phyloP scores from a whole-genome alignment of 2,329 filamentous ascomycete species.

The Neophaeococcomyces mojaviensis region DNA sequence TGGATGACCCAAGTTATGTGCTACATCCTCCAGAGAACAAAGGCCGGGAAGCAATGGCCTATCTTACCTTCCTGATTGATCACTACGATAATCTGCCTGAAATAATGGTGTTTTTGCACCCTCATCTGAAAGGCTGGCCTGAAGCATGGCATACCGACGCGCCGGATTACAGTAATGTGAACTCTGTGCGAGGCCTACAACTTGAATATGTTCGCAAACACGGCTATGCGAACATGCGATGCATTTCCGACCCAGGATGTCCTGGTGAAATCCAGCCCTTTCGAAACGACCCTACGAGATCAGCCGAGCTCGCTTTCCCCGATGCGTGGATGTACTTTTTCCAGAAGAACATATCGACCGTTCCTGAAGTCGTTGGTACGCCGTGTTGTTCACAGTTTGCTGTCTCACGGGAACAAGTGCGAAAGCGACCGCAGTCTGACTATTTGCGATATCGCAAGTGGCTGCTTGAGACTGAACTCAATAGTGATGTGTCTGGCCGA shows the following conservation, averaged over 20 bases:
- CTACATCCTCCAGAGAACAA: constrained; percentile 48
- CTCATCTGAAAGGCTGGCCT: constrained; percentile 43
- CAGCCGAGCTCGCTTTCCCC: constrained; percentile 21
- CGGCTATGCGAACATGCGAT: constrained; percentile 36
- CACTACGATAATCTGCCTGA: constrained; percentile 54
- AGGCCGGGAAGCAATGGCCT: constrained; percentile 57
- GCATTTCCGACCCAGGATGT: constrained; percentile 31
- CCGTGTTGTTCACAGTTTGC: constrained; percentile 32
- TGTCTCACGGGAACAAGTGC: constrained; percentile 27
- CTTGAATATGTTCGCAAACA: constrained; percentile 30
- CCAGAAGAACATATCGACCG: constrained; percentile 20
- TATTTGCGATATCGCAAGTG: constrained; percentile 30
- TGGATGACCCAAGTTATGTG: constrained; percentile 18
- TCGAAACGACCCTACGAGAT: constrained; percentile 20
- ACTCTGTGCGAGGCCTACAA: constrained; percentile 27
- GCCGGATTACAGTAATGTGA: constrained; percentile 25
- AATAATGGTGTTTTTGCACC: constrained; percentile 55
- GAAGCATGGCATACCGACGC: constrained; percentile 53
- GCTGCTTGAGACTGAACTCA: constrained; percentile 26
- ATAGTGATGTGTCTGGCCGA: constrained; percentile 27
- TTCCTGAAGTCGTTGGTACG: constrained; percentile 25
- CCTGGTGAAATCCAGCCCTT: constrained; percentile 32
- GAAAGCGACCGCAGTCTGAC: constrained; percentile 23
- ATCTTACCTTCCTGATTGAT: constrained; percentile 55
- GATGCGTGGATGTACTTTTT: constrained; percentile 24